Conservation (phyloP, 164 flowering plant species). For the Saururus chinensis region DNA sequence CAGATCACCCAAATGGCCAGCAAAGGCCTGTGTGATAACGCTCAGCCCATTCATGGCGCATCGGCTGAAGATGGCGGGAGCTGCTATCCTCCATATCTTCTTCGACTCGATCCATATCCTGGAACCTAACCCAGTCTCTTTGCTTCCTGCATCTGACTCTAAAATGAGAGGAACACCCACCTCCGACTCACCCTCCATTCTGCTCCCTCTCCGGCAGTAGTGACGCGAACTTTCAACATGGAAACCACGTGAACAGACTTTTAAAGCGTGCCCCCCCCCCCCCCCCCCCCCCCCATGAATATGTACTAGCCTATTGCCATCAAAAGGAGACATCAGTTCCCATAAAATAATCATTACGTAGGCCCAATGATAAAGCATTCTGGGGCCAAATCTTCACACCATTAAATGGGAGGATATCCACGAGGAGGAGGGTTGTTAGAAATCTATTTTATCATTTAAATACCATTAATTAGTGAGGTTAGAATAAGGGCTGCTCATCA, state of each 20-base stretch:
- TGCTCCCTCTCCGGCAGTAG: background rate
- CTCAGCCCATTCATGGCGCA: slow-evolving; percentile 33
- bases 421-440: too few species aligned
- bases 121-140: slow-evolving; percentile 4
- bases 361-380: too few species aligned
- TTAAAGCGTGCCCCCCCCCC: too few species aligned
- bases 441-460: too few species aligned
- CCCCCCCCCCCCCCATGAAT: too few species aligned
- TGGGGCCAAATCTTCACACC: too few species aligned
- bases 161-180: slow-evolving; percentile 20
- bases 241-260: background rate
- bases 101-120: slow-evolving; percentile 35
- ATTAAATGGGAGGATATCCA: too few species aligned
- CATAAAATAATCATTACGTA: too few species aligned
- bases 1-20: slow-evolving; percentile 59
- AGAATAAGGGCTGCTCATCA: too few species aligned
- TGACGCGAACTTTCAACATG: background rate
- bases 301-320: too few species aligned
- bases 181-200: slow-evolving; percentile 1
- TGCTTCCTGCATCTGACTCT: background rate
- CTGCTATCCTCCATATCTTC: slow-evolving; percentile 51
- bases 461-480: too few species aligned
- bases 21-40: slow-evolving; percentile 47
- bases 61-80: slow-evolving; percentile 51
- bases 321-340: too few species aligned